Base-by-base conservation (phyloP, 2,329 filamentous ascomycete genomes). In the Pleomassaria siparia region DNA sequence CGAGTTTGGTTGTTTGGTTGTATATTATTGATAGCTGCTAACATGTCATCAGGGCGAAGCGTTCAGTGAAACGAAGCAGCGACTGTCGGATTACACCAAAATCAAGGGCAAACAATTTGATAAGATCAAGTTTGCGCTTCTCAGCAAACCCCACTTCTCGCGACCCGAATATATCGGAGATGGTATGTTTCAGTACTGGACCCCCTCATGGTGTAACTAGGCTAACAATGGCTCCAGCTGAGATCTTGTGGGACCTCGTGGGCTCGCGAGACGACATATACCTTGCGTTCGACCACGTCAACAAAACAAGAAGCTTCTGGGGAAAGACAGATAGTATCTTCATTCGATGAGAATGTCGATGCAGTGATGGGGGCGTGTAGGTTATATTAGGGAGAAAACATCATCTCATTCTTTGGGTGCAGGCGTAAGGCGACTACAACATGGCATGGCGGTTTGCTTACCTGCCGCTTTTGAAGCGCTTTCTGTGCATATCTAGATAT, bases 51-150 rank as follows among this genome's bases (percentile, higher is more conserved):
- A 92, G 84, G 88, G 85, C 44, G 94, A 99, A 70, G 78, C 80
- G 30, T 97, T 99, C 73, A 85, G 84, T 49, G 89, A 97, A 26
- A 96, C 91, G 35, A 96, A 92, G 76, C 90, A 95, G 74, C 85
- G 94, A n/a, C 77, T 99, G 3, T 91, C 94, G 59, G 92, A 91
- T 71, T 82, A 92, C 49, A 96, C 89, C 0, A 91, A 91, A 21
- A 86, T 99, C 74, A 96, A 96, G 73, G 95, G 94, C 71, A 99
- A 99, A 78, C 90, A 90, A 56, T 91, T 99, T 59, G 92, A 99
- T 72, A 97, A 97, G 79, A 94, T 99, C 72, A 96, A 95, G 72
- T 96, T 99, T 76, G 88, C 91, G 6, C 81, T 96, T 26, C 55
- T 43, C 78, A 85, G 69, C 79, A 88, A 67, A 59, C 74, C 59